Evolutionary conservation across 164 flowering plant species (phyloP), one percentile per base, ranked within the genome.

Genomic region (Annona squamosa): DNA sequence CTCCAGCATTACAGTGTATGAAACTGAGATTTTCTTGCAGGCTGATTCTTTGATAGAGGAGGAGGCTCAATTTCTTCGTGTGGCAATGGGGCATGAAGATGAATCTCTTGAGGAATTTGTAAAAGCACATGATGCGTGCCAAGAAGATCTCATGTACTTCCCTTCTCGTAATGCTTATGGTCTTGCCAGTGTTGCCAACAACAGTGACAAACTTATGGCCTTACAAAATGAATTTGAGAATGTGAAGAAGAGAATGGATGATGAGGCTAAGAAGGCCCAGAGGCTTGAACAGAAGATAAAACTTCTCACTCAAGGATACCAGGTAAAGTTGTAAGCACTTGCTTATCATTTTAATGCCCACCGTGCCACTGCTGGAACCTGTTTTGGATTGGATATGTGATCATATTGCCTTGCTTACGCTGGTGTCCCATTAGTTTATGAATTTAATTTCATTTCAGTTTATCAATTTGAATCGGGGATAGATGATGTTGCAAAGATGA

Each of bases 141-240:
- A 89, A 69, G 88, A 85, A 75, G 99, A 93, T 84, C 89, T 95
- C 70, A 87, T 91, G 95, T 95, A 87, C 82, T 91, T 95, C 72
- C 98, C 97, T 9, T 83, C 86, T 18, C 93, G 99, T 18, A 83
- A 83, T 85, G 86, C 90, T 67, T 93, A 87, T 87, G 98, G 96
- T 75, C 95, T 93, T 47, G 83, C 98, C 4, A 93, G 98, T 78
- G 99, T 95, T 79, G 97, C 99, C 80, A 91, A 85, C 68, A 89
- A 86, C 65, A 75, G 72, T 82, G 99, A 95, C 80, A 95, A 95
- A 78, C 85, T 91, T 62, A 80, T 87, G 1, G 97, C 98, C 45
- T 75, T 91, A 75, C 97, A 93, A 83, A 81, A 77, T 76, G 97
- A 93, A 79, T 91, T 87, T 84, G 97, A 90, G 74, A 85, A 84